Percentiles rank a stretch among this genome's conserved stretches.
These are phyloP conservation scores for Coniophora puteana DNA, from an alignment of 1,284 basidiomycete species.

Conservation along the genomic window DNA sequence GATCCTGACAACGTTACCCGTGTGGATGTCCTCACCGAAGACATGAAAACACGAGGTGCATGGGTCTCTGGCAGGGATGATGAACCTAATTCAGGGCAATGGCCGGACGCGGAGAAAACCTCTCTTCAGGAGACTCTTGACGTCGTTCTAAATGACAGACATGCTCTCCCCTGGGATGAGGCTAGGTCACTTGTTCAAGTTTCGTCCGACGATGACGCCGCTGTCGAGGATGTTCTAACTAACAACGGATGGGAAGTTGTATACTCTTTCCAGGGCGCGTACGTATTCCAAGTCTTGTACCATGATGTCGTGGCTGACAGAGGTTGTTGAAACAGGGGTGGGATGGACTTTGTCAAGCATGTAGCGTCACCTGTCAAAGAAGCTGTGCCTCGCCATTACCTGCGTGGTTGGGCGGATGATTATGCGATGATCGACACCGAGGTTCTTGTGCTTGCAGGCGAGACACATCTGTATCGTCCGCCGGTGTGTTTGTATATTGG, in stretches of 20 bases:
- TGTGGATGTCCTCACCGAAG: conserved; percentile 26
- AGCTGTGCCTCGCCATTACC: conserved; percentile 22
- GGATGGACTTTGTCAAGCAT: conserved; percentile 38
- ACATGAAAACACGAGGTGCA: conserved; percentile 15
- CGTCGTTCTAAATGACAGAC: conserved; percentile 20
- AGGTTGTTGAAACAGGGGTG: conserved; percentile 20
- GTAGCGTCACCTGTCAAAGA: conserved; percentile 33
- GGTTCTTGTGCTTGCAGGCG: conserved; percentile 35
- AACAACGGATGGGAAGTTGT: conserved; percentile 29
- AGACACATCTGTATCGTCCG: conserved; percentile 34
- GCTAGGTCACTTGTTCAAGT: conserved; percentile 18
- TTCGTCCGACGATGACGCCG: conserved; percentile 17
- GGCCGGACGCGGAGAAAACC: conserved; percentile 11
- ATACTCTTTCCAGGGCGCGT: conserved; percentile 33
- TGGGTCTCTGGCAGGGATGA: conserved; percentile 16
- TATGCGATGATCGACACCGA: conserved; percentile 26
- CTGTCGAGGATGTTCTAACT: conserved; percentile 26
- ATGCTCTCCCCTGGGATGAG: conserved; percentile 25
- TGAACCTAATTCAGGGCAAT: conserved; percentile 14
- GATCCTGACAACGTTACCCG: conserved; percentile 29
- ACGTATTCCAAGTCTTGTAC: conserved; percentile 12
- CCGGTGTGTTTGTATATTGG: conserved; percentile 21
- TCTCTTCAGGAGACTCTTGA: conserved; percentile 12
- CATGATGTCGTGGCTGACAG: not conserved
- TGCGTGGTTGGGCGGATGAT: conserved; percentile 33